A percentile compares a stretch with the other conserved stretches of the same genome.
These are phyloP conservation scores for Berkeleyomyces rouxiae DNA, from an alignment of 2,329 filamentous ascomycete species.

Conservation along the genomic window DNA sequence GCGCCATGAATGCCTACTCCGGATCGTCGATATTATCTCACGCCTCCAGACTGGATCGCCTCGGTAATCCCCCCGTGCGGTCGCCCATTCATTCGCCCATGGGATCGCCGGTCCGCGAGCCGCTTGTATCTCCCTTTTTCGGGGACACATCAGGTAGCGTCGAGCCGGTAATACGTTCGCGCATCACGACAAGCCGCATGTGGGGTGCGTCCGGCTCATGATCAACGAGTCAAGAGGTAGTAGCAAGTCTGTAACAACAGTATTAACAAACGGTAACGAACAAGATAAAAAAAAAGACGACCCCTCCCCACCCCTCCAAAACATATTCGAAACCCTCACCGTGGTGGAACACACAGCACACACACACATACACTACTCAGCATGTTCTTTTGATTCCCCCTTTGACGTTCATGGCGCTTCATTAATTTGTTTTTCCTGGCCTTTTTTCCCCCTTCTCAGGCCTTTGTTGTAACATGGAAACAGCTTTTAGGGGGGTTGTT, in stretches of 20 bases:
- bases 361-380: background rate
- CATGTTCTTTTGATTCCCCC: background rate
- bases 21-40: background rate
- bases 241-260: background rate
- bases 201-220: slow-evolving; percentile 2
- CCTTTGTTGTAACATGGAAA: too few relatives aligned
- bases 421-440: background rate
- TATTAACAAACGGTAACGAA: background rate
- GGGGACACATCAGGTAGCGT: background rate
- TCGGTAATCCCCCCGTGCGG: slow-evolving; percentile 6
- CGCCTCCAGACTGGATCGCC: background rate
- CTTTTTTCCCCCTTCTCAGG: too few relatives aligned
- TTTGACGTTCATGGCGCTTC: background rate
- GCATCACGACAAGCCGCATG: slow-evolving; percentile 10
- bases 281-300: background rate
- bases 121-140: slow-evolving; percentile 4
- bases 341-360: background rate
- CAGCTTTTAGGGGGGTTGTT: background rate
- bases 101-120: slow-evolving; percentile 6
- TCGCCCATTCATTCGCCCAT: slow-evolving; percentile 14
- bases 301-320: background rate
- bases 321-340: background rate
- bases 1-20: background rate
- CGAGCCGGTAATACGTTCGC: slow-evolving; percentile 3
- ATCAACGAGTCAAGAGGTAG: background rate